Evolutionary conservation across 192 early-diverging fungal genomes (phyloP), one percentile per base, ranked within the genome.

Genomic region (Rhizophagus prolifer): DNA sequence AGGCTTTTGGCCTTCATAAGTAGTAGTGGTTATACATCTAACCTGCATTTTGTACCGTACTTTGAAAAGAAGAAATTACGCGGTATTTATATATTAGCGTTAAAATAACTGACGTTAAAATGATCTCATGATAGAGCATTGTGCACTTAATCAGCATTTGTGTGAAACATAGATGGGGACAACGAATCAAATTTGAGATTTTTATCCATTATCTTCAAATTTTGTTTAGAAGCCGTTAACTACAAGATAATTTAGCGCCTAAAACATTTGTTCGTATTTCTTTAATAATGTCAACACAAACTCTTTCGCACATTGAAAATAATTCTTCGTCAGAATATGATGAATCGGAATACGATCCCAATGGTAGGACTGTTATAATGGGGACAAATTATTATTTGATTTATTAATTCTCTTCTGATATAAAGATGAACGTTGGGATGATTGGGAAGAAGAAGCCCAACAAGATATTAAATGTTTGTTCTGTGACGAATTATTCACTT

Each of bases 1-100:
- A 41, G 96, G 97, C 85, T 97, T 98, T 86, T 99, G 97, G 44
- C 30, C 41, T 25, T 69, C 23, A 38, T 69, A 46, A 23, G 67
- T n/a, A 34, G 25, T 69, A 34, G 34, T 69, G 19, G 67, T 54
- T 19, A 54, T 19, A 13, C 47, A 19, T 54, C 16, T 54, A 13
- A 54, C 47, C 47, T 14, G 47, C 47, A 54, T 54, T 54, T 54
- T 54, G 47, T 44, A 44, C 4, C 2, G 41, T 4, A 44, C 34
- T 7, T 36, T 36, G 3, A 36, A 36, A 6, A 36, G 5, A 6
- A 44, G 41, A 44, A 44, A 44, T 10, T 38, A 38, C 36, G 36
- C 36, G 36, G 8, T 36, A 36, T 36, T 36, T 36, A 8, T 36
- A 38, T 38, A 38, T 8, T 38, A 38, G 41, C 41, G 10, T 10